Evolutionary conservation across 495 filamentous ascomycete genomes (phyloP).

Genomic region (Neurospora tetraspora): DNA sequence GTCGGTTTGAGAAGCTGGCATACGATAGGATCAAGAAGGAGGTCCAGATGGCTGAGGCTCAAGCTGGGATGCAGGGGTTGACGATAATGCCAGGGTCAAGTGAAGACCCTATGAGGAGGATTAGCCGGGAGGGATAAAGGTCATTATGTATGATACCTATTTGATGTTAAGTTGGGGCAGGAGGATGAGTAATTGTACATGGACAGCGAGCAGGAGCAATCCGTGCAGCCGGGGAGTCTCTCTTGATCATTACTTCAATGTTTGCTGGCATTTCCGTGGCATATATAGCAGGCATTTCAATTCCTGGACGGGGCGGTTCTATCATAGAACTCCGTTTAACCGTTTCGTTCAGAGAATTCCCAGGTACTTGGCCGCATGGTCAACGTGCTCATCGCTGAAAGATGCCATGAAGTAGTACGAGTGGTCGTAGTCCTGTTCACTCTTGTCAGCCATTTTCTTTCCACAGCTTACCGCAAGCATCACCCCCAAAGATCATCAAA

Average conservation of each 20-base stretch:
- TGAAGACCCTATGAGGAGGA: slow-evolving; percentile 18
- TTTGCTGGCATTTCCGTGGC: background rate
- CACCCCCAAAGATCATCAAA: background rate
- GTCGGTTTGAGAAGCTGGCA: slow-evolving; percentile 79
- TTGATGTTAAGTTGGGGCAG: background rate
- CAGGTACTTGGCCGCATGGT: slow-evolving; percentile 80
- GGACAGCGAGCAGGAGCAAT: background rate
- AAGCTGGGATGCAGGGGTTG: slow-evolving; percentile 19
- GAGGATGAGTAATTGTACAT: background rate
- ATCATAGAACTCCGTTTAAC: background rate
- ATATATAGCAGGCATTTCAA: background rate
- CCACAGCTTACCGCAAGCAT: too few relatives aligned
- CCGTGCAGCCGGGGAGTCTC: background rate
- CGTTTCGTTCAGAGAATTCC: slow-evolving; percentile 7
- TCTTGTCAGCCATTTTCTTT: background rate
- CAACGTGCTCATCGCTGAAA: slow-evolving; percentile 84
- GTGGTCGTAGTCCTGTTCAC: slow-evolving; percentile 73
- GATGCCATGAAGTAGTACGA: slow-evolving; percentile 89
- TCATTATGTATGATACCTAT: background rate
- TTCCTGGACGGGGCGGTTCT: background rate
- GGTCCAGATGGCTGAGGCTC: slow-evolving; percentile 35
- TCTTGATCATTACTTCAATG: background rate
- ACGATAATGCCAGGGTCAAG: slow-evolving; percentile 7
- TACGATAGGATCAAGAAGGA: slow-evolving; percentile 61
- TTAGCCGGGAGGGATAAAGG: slow-evolving; percentile 10